These are phyloP conservation scores for Russula olivacea DNA, from an alignment of 768 basidiomycete genomes.

Conservation along the genomic window DNA sequence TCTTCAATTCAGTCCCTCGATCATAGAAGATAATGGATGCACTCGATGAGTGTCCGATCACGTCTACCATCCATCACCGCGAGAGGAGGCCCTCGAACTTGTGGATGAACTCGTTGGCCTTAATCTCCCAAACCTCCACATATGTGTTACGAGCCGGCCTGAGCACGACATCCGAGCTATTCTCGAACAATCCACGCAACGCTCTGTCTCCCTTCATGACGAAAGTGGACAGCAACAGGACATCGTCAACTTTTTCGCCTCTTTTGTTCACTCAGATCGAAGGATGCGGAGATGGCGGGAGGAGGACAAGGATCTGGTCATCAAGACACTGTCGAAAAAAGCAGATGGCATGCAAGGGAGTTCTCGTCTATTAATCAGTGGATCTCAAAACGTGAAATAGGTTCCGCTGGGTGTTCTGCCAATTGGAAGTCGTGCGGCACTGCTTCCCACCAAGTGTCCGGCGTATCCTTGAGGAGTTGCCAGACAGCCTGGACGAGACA, in stretches of 20 bases:
- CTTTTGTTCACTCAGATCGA: background rate
- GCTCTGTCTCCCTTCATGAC: background rate
- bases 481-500: background rate
- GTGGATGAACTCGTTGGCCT: background rate
- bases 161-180: background rate
- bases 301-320: background rate
- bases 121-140: too few species aligned
- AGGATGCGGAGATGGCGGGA: background rate
- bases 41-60: background rate
- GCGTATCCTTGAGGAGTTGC: background rate
- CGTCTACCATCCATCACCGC: background rate
- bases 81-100: background rate
- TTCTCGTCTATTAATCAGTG: background rate
- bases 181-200: background rate
- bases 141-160: background rate
- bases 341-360: background rate
- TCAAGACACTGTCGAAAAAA: background rate
- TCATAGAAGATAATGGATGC: background rate
- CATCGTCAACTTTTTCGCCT: background rate
- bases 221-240: background rate
- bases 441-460: background rate
- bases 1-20: background rate
- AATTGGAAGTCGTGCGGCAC: background rate
- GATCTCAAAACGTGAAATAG: background rate
- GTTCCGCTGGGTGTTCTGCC: background rate